Evolutionary conservation across 106 monocot species (phyloP).

Genomic region (Dioscorea zingiberensis): DNA sequence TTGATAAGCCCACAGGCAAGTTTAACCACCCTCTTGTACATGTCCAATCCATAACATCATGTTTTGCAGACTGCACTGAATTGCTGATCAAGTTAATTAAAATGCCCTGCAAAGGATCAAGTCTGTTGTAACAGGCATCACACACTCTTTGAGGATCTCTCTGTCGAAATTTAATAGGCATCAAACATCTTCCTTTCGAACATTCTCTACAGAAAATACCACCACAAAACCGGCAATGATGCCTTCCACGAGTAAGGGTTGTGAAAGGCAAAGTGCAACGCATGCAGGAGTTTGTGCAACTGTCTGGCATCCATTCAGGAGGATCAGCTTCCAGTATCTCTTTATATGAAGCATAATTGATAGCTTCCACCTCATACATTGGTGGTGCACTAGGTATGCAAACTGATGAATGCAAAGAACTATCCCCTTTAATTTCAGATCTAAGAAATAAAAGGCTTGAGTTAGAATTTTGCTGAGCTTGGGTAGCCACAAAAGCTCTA

Average conservation of each 20-base stretch:
- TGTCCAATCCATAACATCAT: slow-evolving; percentile 95
- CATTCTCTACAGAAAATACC: slow-evolving; percentile 78
- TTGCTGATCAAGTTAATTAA: slow-evolving; percentile 70
- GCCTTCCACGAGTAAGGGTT: slow-evolving; percentile 72
- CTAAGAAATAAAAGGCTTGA: slow-evolving; percentile 58
- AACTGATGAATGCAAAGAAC: slow-evolving; percentile 68
- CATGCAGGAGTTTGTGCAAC: slow-evolving; percentile 57
- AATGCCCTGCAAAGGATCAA: slow-evolving; percentile 74
- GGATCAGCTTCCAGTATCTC: slow-evolving; percentile 71
- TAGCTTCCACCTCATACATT: slow-evolving; percentile 32
- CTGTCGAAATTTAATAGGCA: slow-evolving; percentile 67
- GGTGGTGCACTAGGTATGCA: slow-evolving; percentile 87
- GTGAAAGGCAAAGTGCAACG: slow-evolving; percentile 70
- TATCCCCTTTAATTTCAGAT: slow-evolving; percentile 53
- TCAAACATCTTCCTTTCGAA: slow-evolving; percentile 69
- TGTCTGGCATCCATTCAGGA: slow-evolving; percentile 94
- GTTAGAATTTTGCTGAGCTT: slow-evolving; percentile 21
- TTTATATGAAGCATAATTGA: slow-evolving; percentile 36
- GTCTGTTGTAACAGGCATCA: slow-evolving; percentile 69
- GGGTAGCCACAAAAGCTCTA: slow-evolving; percentile 16
- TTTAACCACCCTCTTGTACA: slow-evolving; percentile 85
- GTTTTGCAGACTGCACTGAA: slow-evolving; percentile 76
- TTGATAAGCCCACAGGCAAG: slow-evolving; percentile 76
- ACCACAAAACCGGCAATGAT: slow-evolving; percentile 96
- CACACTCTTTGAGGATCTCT: slow-evolving; percentile 91